phyloP scores from a whole-genome alignment of 1,284 basidiomycete genomes.

The Heliocybe sulcata region DNA sequence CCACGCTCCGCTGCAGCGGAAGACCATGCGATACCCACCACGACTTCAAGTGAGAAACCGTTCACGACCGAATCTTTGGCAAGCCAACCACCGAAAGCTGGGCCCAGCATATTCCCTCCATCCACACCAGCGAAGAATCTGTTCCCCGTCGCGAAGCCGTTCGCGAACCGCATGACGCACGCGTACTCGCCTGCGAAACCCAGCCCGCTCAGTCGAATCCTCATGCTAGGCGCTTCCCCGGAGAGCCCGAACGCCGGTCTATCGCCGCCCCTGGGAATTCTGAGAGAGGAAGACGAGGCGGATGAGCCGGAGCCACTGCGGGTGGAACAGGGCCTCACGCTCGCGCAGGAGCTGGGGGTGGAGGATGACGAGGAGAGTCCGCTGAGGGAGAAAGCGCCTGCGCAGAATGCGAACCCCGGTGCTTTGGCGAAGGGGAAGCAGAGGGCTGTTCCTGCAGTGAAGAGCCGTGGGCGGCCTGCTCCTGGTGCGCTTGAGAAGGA shows the following conservation, averaged over 20 bases:
- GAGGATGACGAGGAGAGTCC: slow-evolving; percentile 22
- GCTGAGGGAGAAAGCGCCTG: slow-evolving; percentile 35
- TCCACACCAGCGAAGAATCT: slow-evolving; percentile 24
- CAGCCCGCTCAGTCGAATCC: slow-evolving; percentile 67
- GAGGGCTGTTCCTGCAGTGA: slow-evolving; percentile 11
- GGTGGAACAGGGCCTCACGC: neutral
- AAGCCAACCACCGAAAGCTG: neutral
- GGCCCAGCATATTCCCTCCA: slow-evolving; percentile 11
- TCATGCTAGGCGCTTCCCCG: slow-evolving; percentile 61
- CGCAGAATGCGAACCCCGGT: slow-evolving; percentile 17
- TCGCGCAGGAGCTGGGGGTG: slow-evolving; percentile 9
- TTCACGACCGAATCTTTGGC: neutral
- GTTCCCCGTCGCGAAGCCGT: slow-evolving; percentile 65
- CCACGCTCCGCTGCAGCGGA: slow-evolving; percentile 9
- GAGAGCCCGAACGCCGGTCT: slow-evolving; percentile 18
- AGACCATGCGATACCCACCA: neutral
- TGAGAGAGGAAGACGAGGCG: slow-evolving; percentile 28
- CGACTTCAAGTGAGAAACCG: neutral
- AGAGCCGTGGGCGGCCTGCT: slow-evolving; percentile 8
- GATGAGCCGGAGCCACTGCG: slow-evolving; percentile 14
- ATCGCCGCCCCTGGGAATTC: slow-evolving; percentile 16
- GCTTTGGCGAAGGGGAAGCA: slow-evolving; percentile 31
- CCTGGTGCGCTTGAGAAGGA: slow-evolving; percentile 25
- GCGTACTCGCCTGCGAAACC: slow-evolving; percentile 74
- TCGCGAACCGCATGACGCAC: slow-evolving; percentile 60